A percentile compares a stretch with the other conserved stretches of the same genome.
Conservation (phyloP, 345 rosid species). For the Firmiana major region DNA sequence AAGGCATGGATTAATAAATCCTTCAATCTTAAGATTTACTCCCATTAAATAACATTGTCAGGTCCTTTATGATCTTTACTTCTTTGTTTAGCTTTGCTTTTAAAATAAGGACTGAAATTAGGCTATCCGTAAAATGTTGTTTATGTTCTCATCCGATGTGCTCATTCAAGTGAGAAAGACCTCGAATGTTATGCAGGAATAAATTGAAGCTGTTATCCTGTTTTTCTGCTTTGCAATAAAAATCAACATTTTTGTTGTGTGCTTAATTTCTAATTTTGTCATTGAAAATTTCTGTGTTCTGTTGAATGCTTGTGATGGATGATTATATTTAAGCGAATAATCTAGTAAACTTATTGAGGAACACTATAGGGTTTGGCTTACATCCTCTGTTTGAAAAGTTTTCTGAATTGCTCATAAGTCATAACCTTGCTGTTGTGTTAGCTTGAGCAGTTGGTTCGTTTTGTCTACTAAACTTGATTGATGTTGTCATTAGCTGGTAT, state of each 20-base stretch:
- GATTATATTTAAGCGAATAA: neutral
- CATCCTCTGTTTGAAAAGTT: neutral
- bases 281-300: neutral
- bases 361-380: neutral
- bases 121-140: neutral
- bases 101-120: neutral
- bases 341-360: neutral
- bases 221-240: neutral
- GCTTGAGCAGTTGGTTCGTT: neutral
- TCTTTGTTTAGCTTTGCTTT: neutral
- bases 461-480: neutral
- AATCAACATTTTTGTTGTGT: neutral
- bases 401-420: neutral
- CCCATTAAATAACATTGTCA: slow-evolving; percentile 37
- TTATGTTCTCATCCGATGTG: neutral
- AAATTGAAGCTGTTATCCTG: neutral
- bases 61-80: neutral
- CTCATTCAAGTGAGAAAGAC: slow-evolving; percentile 1
- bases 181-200: neutral
- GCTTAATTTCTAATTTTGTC: neutral
- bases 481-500: neutral
- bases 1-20: slow-evolving; percentile 94
- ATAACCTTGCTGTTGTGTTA: neutral
- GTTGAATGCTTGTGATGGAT: neutral
- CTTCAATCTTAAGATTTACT: slow-evolving; percentile 62